phyloP scores from a whole-genome alignment of 805 yeast species.

The Candida succiphila region DNA sequence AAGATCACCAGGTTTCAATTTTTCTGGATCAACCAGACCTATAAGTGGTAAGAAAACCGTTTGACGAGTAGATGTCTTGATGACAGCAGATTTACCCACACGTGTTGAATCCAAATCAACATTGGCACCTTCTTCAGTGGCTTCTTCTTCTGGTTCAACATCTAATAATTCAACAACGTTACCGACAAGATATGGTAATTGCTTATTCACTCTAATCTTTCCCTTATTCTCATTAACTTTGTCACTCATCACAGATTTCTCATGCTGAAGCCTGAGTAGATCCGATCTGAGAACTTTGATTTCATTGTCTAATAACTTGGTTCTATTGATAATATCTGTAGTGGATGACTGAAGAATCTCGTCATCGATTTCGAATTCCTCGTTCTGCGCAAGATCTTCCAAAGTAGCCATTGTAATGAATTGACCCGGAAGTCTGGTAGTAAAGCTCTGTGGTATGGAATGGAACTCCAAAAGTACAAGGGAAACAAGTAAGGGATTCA shows the following conservation, averaged over 20 bases:
- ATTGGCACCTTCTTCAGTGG: conserved; percentile 87
- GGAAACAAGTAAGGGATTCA: no score
- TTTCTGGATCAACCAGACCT: conserved; percentile 87
- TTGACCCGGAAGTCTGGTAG: no score
- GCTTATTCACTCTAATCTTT: conserved; percentile 90
- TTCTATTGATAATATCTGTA: conserved; percentile 74
- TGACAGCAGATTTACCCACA: conserved; percentile 94
- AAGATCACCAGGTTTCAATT: conserved; percentile 93
- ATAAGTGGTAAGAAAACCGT: conserved; percentile 93
- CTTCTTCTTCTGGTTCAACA: conserved; percentile 74
- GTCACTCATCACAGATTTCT: conserved; percentile 84
- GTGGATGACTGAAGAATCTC: conserved; percentile 76
- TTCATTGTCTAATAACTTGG: conserved; percentile 86
- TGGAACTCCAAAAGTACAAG: no score
- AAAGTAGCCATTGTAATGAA: conserved; percentile 56
- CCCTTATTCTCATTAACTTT: conserved; percentile 94
- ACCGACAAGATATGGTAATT: conserved; percentile 92
- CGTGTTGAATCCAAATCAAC: conserved; percentile 87
- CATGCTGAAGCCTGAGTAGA: conserved; percentile 82
- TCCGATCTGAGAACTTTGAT: conserved; percentile 93
- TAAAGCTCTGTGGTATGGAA: no score
- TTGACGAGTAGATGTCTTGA: conserved; percentile 95
- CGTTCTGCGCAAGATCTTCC: conserved; percentile 62
- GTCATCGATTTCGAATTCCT: conserved; percentile 59
- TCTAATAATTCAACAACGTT: conserved; percentile 93